Evolutionary conservation across 768 basidiomycete genomes (phyloP), one percentile per base, ranked within the genome.

Genomic region (Pleurotus tuoliensis): DNA sequence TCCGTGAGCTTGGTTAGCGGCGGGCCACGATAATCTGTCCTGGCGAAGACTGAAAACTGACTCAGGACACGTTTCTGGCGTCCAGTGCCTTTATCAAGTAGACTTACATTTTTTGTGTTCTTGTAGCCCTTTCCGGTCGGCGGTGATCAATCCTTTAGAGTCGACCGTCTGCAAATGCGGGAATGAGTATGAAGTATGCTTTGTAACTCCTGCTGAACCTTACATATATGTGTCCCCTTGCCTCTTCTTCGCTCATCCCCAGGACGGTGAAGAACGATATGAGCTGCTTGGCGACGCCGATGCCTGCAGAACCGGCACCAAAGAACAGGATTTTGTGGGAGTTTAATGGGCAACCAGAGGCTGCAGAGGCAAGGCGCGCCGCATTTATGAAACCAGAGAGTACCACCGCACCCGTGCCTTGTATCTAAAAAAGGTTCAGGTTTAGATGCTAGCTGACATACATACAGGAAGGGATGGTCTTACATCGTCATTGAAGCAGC

Each of bases 231-330:
- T 80, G 74, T 47, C 74, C 73, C 63, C 72, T 81, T 5, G 90
- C 89, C 60, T 89, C 85, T 57, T 88, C 81, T 60, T 81, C 84
- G 16, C 71, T 74, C 68, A 90, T 60, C 7, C 88, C 87, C 41
- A 80, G 72, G 61, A 89, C 69, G 50, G 80, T 88, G 76, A 93
- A 92, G 77, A 93, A 94, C 56, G 87, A 88, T 67, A 84, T 75
- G 25, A 90, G 76, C 66, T 94, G 92, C 71, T 84, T 85, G 44
- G 88, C 93, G 39, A 96, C 94, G 55, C 93, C 94, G 51, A 94
- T 88, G 45, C 92, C 93, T 6, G 90, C 88, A 9, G 86, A 88
- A 0, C 94, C 94, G 1, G 93, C 92, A n/a, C 94, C 94, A 50
- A 90, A 86, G 79, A 96, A 94, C 50, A 95, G 76, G 63, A 95